Evolutionary conservation across 163 green algal species (phyloP), one percentile per base, ranked within the genome.

Genomic region (Volvox carteri): DNA sequence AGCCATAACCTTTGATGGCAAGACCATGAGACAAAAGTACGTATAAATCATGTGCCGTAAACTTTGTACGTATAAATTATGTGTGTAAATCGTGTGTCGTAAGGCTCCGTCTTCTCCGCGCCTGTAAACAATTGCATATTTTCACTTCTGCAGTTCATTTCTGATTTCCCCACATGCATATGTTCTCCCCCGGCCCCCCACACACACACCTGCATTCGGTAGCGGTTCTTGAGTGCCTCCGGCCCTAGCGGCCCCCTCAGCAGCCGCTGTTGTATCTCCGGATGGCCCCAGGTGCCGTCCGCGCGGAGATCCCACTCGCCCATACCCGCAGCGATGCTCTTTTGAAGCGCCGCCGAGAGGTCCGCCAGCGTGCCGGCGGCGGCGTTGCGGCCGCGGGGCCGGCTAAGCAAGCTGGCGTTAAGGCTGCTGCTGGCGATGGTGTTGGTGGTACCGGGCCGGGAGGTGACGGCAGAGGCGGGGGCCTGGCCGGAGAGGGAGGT

Each of bases 301-400:
- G 74, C 50, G 42, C 89, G 87, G 58, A 93, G 78, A 78, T 93
- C 87, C 87, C 83, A 90, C 84, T 93, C 90, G 56, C 90, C 90
- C 86, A 93, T 90, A 33, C 84, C 84, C 37, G 70, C 70, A 9
- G 84, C 68, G 37, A 83, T 75, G 50, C 50, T 84, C 70, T 89
- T 89, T 50, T 89, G 68, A 25, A 83, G 28, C 50, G 84, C 84
- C 50, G 70, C 68, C 2, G 37, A 50, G 4, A 89, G 84, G 84
- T 89, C 84, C 28, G 68, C 68, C 35, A 89, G 70, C 8, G 50
- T 84, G 33, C 68, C 84, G 23, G 39, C 70, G 0, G 67, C 39
- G 23, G 14, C 37, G 19, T 11, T 16, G 42, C 70, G 84, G 48
- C 25, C 58, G 37, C 70, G 68, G 12, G 50, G 50, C 23, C 52